Base-by-base conservation (phyloP, 371 early-diverging fungal species). In the Mucor circinelloides region DNA sequence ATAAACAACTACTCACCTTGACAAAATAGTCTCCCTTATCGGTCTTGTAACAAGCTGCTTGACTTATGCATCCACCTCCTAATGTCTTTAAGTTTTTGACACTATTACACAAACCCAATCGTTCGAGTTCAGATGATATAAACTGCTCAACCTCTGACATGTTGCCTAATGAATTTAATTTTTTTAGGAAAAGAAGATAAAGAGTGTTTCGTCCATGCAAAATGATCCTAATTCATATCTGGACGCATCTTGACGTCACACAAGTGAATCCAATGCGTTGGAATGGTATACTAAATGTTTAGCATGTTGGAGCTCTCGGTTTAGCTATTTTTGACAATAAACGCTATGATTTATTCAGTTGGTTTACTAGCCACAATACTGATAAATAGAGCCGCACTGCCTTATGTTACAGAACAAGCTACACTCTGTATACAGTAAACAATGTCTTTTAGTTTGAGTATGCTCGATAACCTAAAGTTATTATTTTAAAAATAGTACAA, bases 21-120 rank as follows among this genome's bases (percentile, higher is more conserved):
- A 71, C 50, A 34, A 71, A 71, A 36, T 50, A 66, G 27, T 71
- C 64, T 8, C 71, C 67, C 8, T 58, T 63, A 36, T 71, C 71
- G 32, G 71, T 71, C 2, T 55, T 19, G 59, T 63, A 71, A 21
- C 59, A 31, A 6, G 55, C 34, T 25, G 67, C 67, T 50, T 67
- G 27, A 25, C 64, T 71, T 12, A 71, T 71, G 54, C 64, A 59
- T 15, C 71, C 71, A 15, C 71, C 71, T 13, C 60, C 19, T 1
- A 71, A 38, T 50, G 46, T n/a, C 25, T 63, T 58, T 12, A 60
- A 34, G 12, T 32, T 23, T 0, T 44, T 6, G 15, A 71, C 25
- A 0, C 19, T 36, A 3, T 12, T 63, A 31, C 67, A 67, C 6
- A 71, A 10, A 3, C 23, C 21, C 5, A 63, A 32, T 12, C 48